phyloP scores from a whole-genome alignment of 2,329 filamentous ascomycete species.

The Fusarium sp. region DNA sequence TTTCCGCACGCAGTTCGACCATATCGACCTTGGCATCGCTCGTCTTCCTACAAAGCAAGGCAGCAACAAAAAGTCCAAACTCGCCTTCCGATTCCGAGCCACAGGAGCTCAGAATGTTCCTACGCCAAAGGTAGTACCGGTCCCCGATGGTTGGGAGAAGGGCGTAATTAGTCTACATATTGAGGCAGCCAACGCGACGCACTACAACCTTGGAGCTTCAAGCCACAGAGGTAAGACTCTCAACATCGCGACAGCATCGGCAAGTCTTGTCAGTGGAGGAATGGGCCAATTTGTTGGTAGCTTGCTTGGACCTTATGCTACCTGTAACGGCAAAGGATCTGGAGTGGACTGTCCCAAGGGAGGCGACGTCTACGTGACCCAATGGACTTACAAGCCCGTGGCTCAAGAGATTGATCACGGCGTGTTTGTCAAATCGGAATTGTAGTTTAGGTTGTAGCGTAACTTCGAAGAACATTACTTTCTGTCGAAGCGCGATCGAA shows the following conservation, averaged over 20 bases:
- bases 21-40: slow-evolving; percentile 22
- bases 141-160: slow-evolving; percentile 18
- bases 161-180: background rate
- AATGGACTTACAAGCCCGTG: slow-evolving; percentile 13
- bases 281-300: slow-evolving; percentile 16
- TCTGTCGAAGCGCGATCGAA: background rate
- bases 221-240: background rate
- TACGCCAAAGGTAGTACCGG: background rate
- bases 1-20: slow-evolving; percentile 30
- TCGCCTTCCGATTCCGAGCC: slow-evolving; percentile 17
- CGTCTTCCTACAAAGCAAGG: background rate
- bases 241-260: slow-evolving; percentile 3
- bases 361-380: slow-evolving; percentile 5
- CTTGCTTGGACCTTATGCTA: slow-evolving; percentile 26
- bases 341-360: slow-evolving; percentile 13
- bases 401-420: slow-evolving; percentile 20
- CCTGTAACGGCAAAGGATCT: slow-evolving; percentile 21
- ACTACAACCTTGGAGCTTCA: slow-evolving; percentile 17
- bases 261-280: slow-evolving; percentile 20
- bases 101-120: slow-evolving; percentile 1
- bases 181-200: slow-evolving; percentile 11
- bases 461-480: background rate
- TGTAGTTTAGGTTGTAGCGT: background rate
- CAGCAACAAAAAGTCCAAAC: background rate
- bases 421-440: background rate